phyloP scores from a whole-genome alignment of 495 filamentous ascomycete species.

The Neurospora sp. region DNA sequence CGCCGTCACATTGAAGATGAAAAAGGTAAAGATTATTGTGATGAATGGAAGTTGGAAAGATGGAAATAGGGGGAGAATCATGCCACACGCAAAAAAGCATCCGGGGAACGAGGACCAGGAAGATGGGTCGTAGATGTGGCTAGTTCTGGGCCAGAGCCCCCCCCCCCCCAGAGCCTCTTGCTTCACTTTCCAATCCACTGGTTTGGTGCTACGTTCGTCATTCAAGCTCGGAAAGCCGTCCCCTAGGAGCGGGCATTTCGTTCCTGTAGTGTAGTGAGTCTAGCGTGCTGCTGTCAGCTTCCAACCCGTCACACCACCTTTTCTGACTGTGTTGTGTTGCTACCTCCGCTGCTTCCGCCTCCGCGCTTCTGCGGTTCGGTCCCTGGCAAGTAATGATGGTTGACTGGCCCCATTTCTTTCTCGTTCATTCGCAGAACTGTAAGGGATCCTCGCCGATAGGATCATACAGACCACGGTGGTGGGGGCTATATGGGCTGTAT shows the following conservation, averaged over 20 bases:
- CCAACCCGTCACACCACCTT: neutral
- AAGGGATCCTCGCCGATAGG: neutral
- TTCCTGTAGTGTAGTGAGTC: neutral
- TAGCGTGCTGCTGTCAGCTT: neutral
- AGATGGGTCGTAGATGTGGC: neutral
- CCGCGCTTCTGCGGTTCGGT: neutral
- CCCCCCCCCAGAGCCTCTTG: neutral
- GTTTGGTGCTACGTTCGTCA: neutral
- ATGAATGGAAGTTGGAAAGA: neutral
- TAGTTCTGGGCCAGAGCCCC: neutral
- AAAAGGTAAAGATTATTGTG: neutral
- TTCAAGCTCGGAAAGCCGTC: neutral
- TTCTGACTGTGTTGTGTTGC: neutral
- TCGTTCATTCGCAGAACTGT: neutral
- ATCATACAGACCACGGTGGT: neutral
- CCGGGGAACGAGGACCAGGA: neutral
- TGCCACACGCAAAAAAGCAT: neutral
- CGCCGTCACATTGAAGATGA: neutral
- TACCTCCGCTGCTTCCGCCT: neutral
- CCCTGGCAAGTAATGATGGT: neutral
- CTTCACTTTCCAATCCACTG: neutral
- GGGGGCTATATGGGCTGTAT: neutral
- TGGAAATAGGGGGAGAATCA: neutral
- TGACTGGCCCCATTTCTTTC: neutral
- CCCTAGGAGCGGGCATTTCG: neutral